A percentile compares a stretch with the other conserved stretches of the same genome.
These are phyloP conservation scores for Magnaporthales sp. DNA, from an alignment of 2,329 filamentous ascomycete genomes.

Conservation along the genomic window DNA sequence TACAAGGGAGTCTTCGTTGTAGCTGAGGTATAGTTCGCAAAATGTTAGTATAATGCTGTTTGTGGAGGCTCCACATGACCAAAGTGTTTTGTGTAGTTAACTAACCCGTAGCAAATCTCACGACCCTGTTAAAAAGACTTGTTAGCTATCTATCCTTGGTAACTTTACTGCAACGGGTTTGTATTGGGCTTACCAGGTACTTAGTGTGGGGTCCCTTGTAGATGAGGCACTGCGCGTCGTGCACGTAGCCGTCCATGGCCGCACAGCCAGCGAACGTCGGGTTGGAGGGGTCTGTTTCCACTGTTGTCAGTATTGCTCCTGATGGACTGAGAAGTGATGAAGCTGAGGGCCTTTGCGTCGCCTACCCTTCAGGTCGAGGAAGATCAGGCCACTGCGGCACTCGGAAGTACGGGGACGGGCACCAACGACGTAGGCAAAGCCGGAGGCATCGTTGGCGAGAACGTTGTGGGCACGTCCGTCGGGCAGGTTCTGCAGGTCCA, in stretches of 20 bases:
- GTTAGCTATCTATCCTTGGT: not conserved
- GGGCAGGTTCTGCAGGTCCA: not conserved
- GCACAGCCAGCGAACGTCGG: conserved; percentile 46
- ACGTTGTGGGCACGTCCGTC: conserved; percentile 6
- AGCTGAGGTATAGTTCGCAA: conserved; percentile 43
- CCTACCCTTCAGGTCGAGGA: conserved; percentile 41
- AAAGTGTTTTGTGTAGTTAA: not conserved
- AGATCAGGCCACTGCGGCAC: conserved; percentile 47
- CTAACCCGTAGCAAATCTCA: not conserved
- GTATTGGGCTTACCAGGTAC: conserved; percentile 20
- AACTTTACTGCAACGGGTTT: not conserved
- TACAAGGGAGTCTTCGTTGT: conserved; percentile 40
- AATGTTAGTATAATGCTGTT: conserved; percentile 26
- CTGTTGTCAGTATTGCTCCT: not conserved
- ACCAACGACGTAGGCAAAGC: conserved; percentile 36
- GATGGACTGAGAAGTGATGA: not conserved
- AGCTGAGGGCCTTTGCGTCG: too few species aligned
- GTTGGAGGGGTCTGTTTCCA: conserved; percentile 33
- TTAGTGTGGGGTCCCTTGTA: conserved; percentile 40
- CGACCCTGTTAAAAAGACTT: not conserved
- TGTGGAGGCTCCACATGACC: not conserved
- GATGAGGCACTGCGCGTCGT: conserved; percentile 51
- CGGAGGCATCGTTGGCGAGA: conserved; percentile 15
- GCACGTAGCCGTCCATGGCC: conserved; percentile 47
- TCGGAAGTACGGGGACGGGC: conserved; percentile 27